Evolutionary conservation across 2,329 filamentous ascomycete species (phyloP).

Genomic region (Aspergillus sclerotialis): DNA sequence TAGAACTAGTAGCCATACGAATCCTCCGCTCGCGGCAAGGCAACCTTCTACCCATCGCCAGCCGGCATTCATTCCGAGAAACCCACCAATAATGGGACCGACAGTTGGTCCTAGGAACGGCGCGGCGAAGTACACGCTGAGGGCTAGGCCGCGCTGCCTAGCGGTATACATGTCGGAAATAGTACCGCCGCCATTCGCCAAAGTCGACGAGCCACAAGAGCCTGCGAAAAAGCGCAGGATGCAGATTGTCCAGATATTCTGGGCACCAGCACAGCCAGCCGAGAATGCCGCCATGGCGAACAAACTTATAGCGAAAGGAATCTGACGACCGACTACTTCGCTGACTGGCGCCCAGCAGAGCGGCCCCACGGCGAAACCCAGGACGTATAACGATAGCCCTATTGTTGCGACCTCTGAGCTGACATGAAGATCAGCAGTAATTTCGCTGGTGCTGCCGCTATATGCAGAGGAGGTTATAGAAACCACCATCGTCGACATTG

Average conservation of each 20-base stretch:
- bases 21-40: slow-evolving; percentile 52
- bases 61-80: slow-evolving; percentile 55
- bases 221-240: slow-evolving; percentile 63
- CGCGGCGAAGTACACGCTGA: slow-evolving; percentile 59
- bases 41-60: slow-evolving; percentile 66
- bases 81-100: slow-evolving; percentile 62
- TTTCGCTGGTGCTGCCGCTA: slow-evolving; percentile 31
- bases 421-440: slow-evolving; percentile 29
- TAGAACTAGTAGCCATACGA: slow-evolving; percentile 4
- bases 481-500: slow-evolving; percentile 36
- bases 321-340: slow-evolving; percentile 32
- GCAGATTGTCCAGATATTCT: slow-evolving; percentile 54
- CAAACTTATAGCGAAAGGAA: slow-evolving; percentile 28
- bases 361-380: slow-evolving; percentile 43
- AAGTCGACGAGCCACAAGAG: slow-evolving; percentile 54
- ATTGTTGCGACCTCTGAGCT: slow-evolving; percentile 34
- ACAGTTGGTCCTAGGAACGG: slow-evolving; percentile 60
- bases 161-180: slow-evolving; percentile 56
- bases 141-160: slow-evolving; percentile 49
- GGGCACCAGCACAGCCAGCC: slow-evolving; percentile 50
- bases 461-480: slow-evolving; percentile 38
- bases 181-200: slow-evolving; percentile 57
- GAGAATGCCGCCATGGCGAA: slow-evolving; percentile 52
- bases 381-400: slow-evolving; percentile 40
- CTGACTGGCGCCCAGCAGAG: slow-evolving; percentile 38